Base-by-base conservation (phyloP, 1,284 basidiomycete species). In the Sparassis latifolia region DNA sequence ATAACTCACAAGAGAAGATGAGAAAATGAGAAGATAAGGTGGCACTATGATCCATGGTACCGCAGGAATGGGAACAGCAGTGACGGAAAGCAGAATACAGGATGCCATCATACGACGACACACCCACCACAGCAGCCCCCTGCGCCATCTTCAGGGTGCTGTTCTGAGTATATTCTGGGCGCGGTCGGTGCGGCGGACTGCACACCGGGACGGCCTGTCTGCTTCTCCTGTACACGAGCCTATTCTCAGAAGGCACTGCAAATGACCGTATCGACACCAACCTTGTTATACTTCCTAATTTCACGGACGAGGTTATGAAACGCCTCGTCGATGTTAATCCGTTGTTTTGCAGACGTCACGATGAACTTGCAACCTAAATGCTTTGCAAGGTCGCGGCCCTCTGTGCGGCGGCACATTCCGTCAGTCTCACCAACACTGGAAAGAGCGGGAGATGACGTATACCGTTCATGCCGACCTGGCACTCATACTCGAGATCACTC, bases 301-400 rank as follows among this genome's bases (percentile, higher is more conserved):
- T 97, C 94, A 45, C 95, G 85, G 38, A 99, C 97, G 52, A 99
- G 86, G 58, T 92, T 89, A 66, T 82, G 87, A 75, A 99, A 99
- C n/a, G 95, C 93, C 72, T 99, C 96, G 64, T 99, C 97, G 48
- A 99, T 97, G 64, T 98, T 98, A 71, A 97, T 92, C 45, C 97
- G 81, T 66, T 97, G 92, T 76, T 99, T 99, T 49, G 97, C 97
- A 28, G 96, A 98, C 2, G 97, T 98, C 73, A 99, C 97, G 59
- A 99, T 95, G 71, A 97, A 99, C 63, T 89, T 91, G 75, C 95
- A 97, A 47, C 88, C 89, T 67, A 98, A 97, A 67, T 95, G 92
- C 69, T 93, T 95, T 2, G 97, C 96, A 52, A 99, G 81, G 63
- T 97, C 94, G 52, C 92, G 91, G 7, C 97, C 97, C 92, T 99